Conservation (phyloP, 2,329 filamentous ascomycete species). For the Alternaria ventricosa region DNA sequence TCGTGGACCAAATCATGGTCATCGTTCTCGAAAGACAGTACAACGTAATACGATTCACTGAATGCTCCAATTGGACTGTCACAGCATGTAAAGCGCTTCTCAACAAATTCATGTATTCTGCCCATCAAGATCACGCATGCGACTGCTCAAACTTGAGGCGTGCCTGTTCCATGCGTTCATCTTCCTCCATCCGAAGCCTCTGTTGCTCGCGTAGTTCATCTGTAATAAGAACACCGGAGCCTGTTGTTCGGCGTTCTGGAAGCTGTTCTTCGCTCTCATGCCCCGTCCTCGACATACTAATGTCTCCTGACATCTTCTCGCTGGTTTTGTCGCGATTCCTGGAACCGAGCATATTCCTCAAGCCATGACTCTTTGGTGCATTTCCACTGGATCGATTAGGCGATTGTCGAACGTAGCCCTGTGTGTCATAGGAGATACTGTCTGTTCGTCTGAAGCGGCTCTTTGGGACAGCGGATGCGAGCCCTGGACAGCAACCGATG, state of each 20-base stretch:
- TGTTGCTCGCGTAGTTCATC: conserved; percentile 10
- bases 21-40: neutral
- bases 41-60: neutral
- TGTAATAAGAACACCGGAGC: conserved; percentile 6
- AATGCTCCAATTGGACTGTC: neutral
- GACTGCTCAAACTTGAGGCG: neutral
- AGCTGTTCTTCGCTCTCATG: conserved; percentile 20
- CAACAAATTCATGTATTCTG: too few relatives aligned
- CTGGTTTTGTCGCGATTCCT: conserved; percentile 6
- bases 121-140: neutral
- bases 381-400: conserved; percentile 4
- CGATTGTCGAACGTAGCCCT: conserved; percentile 23
- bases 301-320: conserved; percentile 3
- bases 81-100: neutral
- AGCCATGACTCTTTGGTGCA: neutral
- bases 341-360: conserved; percentile 16
- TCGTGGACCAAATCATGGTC: neutral
- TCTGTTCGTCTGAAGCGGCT: neutral
- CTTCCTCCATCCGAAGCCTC: conserved; percentile 4
- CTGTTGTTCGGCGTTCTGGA: conserved; percentile 7
- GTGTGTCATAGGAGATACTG: conserved; percentile 8
- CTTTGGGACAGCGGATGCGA: conserved; percentile 24
- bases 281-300: conserved; percentile 6
- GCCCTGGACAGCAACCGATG: conserved; percentile 32
- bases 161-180: conserved; percentile 1